Evolutionary conservation across 208 protist genomes (phyloP), one percentile per base, ranked within the genome.

Genomic region (Trypanosoma theileri): DNA sequence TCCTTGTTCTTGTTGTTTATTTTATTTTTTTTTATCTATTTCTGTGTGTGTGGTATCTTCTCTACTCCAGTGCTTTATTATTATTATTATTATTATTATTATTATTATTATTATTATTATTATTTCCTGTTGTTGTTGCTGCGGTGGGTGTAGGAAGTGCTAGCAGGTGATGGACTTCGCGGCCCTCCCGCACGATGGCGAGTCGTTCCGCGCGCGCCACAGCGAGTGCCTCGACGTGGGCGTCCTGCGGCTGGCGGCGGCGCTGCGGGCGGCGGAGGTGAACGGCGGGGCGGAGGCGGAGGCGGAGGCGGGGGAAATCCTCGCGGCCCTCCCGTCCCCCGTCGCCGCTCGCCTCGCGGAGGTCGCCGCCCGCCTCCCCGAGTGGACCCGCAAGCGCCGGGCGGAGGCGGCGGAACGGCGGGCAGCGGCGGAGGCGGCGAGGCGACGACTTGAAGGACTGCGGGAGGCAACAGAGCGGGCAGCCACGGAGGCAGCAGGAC

Each of bases 191-290:
- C 59, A 79, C 10, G 80, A 89, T 59, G 63, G 77, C 24, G 82
- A 92, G 66, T 75, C 78, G 10, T 66, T 77, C 9, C 82, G 86
- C 3, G 79, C 83, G 31, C 86, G 86, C 13, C 83, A 86, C 26
- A 92, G 86, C 41, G 86, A 92, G 71, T 81, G 62, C 54, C 72
- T 92, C 14, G 86, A 88, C 69, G 76, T 84, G 73, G 71, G 74
- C 40, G 69, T 75, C n/a, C 51, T 92, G 9, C 73, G 62, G 9
- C 53, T 69, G n/a, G 28, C 45, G 4, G 16, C 26, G 14, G 22
- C 59, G 21, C 52, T 73, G 59, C 51, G 53, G 10, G 56, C 69
- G 8, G 44, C 52, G 28, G 61, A 56, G 41, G 59, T 71, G 52
- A 22, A 26, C 4, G 68, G 71, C 45, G 53, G 22, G 0, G 73